Percentiles rank a stretch among this genome's conserved stretches.
These are phyloP conservation scores for Beauveria rudraprayagi DNA, from an alignment of 2,329 filamentous ascomycete species.

Conservation along the genomic window DNA sequence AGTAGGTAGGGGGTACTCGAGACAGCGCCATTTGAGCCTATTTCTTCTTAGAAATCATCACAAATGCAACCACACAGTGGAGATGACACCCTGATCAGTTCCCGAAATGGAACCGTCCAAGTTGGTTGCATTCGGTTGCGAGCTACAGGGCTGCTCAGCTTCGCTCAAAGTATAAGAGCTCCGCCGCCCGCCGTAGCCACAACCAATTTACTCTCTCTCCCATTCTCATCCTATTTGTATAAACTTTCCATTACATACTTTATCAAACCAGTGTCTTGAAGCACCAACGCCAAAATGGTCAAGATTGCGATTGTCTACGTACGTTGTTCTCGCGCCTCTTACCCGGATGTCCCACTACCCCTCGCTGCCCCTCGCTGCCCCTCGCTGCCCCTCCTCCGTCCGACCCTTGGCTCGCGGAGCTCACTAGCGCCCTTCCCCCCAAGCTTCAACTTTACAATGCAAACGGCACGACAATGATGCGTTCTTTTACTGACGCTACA, in stretches of 20 bases:
- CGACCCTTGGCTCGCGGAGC: background rate
- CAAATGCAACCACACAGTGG: background rate
- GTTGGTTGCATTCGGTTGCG: background rate
- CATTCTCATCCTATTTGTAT: background rate
- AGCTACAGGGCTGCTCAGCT: background rate
- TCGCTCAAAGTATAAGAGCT: conserved; percentile 8
- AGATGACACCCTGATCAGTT: background rate
- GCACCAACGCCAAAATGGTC: conserved; percentile 54
- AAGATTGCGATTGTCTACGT: conserved; percentile 89
- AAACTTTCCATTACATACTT: background rate
- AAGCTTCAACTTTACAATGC: background rate
- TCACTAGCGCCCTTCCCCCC: background rate
- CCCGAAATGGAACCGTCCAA: background rate
- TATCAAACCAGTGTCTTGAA: conserved; percentile 23
- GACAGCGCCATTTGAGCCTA: background rate
- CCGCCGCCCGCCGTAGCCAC: background rate
- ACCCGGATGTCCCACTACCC: background rate
- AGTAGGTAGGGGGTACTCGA: background rate
- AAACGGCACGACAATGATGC: background rate
- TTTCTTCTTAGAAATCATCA: background rate
- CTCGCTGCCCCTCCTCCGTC: background rate
- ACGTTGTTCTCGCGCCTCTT: conserved; percentile 29
- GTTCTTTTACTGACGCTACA: background rate
- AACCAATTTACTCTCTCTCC: background rate
- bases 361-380: background rate